These are phyloP conservation scores for Aspergillus ostianus DNA, from an alignment of 495 filamentous ascomycete species.

Conservation along the genomic window DNA sequence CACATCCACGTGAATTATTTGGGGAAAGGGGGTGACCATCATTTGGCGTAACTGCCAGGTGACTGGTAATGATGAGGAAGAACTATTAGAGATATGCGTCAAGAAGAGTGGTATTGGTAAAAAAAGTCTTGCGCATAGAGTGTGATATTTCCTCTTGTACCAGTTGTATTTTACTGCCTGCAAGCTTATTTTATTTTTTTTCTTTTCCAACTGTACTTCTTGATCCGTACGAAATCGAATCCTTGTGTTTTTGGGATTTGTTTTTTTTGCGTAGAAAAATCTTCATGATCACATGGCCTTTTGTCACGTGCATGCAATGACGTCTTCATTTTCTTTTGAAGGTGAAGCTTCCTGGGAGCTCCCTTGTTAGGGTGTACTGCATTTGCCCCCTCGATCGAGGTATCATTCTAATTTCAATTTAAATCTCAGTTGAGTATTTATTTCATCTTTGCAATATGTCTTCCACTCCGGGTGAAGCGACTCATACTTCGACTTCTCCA, in stretches of 20 bases:
- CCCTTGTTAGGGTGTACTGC: background rate
- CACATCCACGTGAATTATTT: constrained; percentile 19
- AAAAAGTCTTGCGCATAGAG: constrained; percentile 45
- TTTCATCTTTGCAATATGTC: background rate
- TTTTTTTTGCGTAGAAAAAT: constrained; percentile 2
- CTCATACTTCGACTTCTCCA: constrained; percentile 31
- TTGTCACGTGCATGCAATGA: constrained; percentile 1
- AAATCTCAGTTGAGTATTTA: background rate
- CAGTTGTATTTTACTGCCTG: constrained; percentile 59
- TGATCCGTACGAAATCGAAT: constrained; percentile 10
- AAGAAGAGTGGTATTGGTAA: constrained; percentile 39
- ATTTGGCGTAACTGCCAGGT: constrained; percentile 24
- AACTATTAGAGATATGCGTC: constrained; percentile 52
- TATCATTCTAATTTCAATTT: background rate
- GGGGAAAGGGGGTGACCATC: constrained; percentile 35
- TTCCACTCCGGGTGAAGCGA: constrained; percentile 11
- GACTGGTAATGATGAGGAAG: constrained; percentile 32
- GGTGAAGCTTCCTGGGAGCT: background rate
- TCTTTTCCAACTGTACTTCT: constrained; percentile 37
- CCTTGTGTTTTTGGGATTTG: background rate
- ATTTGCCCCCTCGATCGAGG: background rate
- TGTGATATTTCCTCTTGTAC: constrained; percentile 46
- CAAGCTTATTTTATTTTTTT: constrained; percentile 48
- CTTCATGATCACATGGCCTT: background rate
- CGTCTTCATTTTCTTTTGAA: background rate